Evolutionary conservation across 306 rosid genomes (phyloP).

Genomic region (Vachellia pachyceras): DNA sequence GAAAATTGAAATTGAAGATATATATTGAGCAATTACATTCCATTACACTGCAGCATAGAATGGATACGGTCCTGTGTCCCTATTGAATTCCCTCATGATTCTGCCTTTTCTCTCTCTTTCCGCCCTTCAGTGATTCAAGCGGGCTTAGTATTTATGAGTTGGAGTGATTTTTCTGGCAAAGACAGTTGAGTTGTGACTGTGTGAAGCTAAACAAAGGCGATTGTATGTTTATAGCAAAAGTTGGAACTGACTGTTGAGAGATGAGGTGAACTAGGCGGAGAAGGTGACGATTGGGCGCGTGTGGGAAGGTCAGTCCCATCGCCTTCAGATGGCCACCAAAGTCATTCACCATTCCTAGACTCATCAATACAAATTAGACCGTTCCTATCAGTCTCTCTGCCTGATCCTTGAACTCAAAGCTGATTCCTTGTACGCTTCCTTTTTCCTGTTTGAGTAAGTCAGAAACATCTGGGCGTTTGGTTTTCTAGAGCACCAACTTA

Average conservation of each 20-base stretch:
- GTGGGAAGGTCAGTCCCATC: background rate
- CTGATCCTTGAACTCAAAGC: background rate
- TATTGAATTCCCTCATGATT: too few species aligned
- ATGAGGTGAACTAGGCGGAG: background rate
- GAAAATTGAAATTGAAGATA: background rate
- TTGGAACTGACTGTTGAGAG: background rate
- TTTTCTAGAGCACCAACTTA: too few species aligned
- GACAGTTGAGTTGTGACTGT: too few species aligned
- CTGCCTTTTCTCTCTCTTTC: too few species aligned
- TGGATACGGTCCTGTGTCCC: too few species aligned
- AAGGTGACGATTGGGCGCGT: background rate
- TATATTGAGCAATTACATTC: too few species aligned
- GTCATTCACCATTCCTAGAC: background rate
- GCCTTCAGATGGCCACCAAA: background rate
- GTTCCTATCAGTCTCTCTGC: background rate
- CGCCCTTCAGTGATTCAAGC: too few species aligned
- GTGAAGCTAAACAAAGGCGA: background rate
- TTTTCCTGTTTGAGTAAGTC: background rate
- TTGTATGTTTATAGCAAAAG: background rate
- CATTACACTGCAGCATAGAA: too few species aligned
- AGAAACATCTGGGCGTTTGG: background rate
- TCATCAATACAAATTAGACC: background rate
- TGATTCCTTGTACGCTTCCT: constrained; percentile 28
- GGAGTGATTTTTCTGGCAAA: too few species aligned
- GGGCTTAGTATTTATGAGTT: too few species aligned